Evolutionary conservation across 345 rosid species (phyloP), one percentile per base, ranked within the genome.

Genomic region (Ricinus communis): DNA sequence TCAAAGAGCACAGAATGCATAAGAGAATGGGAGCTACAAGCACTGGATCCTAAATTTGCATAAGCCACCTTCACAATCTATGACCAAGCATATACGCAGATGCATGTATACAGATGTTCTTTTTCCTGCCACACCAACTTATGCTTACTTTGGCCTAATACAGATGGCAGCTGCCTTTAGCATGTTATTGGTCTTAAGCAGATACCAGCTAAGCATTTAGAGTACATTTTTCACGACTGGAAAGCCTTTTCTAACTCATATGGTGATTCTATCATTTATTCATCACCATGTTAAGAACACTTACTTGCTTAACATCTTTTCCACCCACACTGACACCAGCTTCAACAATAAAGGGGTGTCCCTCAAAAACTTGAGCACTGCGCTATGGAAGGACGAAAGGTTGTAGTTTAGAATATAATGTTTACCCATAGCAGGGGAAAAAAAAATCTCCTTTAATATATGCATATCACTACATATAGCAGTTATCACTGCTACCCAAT

Each of bases 311-410:
- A 72, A 94, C 98, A 80, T 90, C 95, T 82, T 88, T 90, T 79
- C 98, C 98, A 33, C 97, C 97, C 52, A 94, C 72, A 76, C 98
- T 94, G 46, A 91, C 95, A 76, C 97, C 98, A 81, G 98, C 98
- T 87, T 94, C 98, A 66, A 94, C 96, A 75, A 91, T 83, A 77
- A 94, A 94, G 5, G 98, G 98, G 81, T 94, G 98, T 56, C 97
- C 98, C 82, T 94, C 98, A 63, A 91, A 94, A 57, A 94, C 96
- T 86, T 94, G 98, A 75, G 98, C 97, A 86, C 97, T 94, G 86
- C 73, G 73, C 67, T 43, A 66, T 69, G 81, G 62, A 53, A 40
- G 63, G 38, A 58, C 71, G 62, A 75, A 72, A 76, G 63, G 58
- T 56, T 50, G 43, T 8, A 60, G 5, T 40, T 69, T n/a, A 51